Evolutionary conservation across 305 asterid species (phyloP), one percentile per base, ranked within the genome.

Genomic region (Fraxinus paxiana): DNA sequence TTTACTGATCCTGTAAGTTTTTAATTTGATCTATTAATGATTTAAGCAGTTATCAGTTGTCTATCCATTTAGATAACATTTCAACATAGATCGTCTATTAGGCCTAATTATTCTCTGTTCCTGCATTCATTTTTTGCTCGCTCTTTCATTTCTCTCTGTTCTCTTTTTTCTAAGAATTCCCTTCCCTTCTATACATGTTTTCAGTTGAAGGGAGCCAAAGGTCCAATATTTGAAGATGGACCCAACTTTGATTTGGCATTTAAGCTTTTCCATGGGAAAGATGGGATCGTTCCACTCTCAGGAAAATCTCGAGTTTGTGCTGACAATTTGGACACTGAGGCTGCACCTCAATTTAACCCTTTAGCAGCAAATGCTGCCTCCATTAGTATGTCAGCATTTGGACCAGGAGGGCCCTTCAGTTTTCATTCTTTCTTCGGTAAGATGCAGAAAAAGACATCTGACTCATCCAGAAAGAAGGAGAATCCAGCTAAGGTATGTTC

Each of bases 181-280:
- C 35, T 75, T 77, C 48, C 73, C 41, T 82, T 75, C 69, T 28
- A 34, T 20, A 7, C 80, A 35, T 67, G 12, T 75, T 77, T 76
- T 76, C 89, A 94, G 97, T 76, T 77, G 69, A 82, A 63, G 83
- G 97, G 86, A 76, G 87, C 85, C 48, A 88, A 84, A 86, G 94
- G 98, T 83, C 98, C 98, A 73, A 92, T 94, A 48, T 92, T 94
- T 84, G 97, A 92, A 87, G 98, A 94, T 88, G 98, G 91, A 54
- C 92, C 94, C 82, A 91, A 91, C 83, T 94, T 91, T 77, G 92
- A 88, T 81, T 56, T 94, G 20, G 20, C 59, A 15, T 48, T 48
- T 48, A 48, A 4, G 59, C 59, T 48, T 48, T 48, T 48, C 87
- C 98, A 94, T 73, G 98, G 97, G 86, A 86, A 88, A 85, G 92